phyloP scores from a whole-genome alignment of 2,329 filamentous ascomycete species.

The Xylariaceae sp. region DNA sequence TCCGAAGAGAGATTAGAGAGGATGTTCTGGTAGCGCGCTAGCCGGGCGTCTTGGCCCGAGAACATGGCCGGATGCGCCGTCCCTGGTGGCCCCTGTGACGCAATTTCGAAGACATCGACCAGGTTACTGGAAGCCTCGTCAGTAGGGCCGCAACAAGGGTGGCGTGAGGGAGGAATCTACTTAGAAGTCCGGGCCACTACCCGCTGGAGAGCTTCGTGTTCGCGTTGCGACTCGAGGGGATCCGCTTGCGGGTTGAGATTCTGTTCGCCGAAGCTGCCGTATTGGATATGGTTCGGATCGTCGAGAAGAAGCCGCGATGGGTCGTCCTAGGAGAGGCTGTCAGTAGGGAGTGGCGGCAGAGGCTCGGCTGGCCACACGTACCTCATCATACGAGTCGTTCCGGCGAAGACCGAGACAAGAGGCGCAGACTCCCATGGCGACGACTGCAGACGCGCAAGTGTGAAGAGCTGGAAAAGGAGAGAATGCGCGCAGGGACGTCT shows the following conservation, averaged over 20 bases:
- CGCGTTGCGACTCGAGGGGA: conserved; percentile 54
- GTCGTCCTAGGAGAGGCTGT: conserved; percentile 37
- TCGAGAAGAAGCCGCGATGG: conserved; percentile 54
- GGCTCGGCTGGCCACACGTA: conserved; percentile 26
- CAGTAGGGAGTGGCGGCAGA: conserved; percentile 4
- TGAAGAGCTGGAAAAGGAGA: not conserved
- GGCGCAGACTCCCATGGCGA: conserved; percentile 51
- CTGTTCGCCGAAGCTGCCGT: conserved; percentile 56
- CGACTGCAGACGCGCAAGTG: not conserved
- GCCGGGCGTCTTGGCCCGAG: conserved; percentile 46
- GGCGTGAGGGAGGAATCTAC: conserved; percentile 31
- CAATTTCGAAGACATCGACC: conserved; percentile 61
- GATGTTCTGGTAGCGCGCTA: conserved; percentile 54
- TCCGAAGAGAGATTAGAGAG: conserved; percentile 51
- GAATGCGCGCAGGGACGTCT: conserved; percentile 14
- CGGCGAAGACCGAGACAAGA: conserved; percentile 50
- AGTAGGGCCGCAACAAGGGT: not conserved
- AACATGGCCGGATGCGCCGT: conserved; percentile 22
- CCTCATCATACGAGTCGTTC: conserved; percentile 48
- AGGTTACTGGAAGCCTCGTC: conserved; percentile 46
- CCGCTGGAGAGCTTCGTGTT: conserved; percentile 56
- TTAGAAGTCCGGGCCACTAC: conserved; percentile 58
- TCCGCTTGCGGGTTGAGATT: conserved; percentile 48
- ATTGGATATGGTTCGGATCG: conserved; percentile 50
- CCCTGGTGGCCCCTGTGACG: conserved; percentile 39